phyloP scores from a whole-genome alignment of 169 alveolate genomes.

The Cyclospora cayetanensis region DNA sequence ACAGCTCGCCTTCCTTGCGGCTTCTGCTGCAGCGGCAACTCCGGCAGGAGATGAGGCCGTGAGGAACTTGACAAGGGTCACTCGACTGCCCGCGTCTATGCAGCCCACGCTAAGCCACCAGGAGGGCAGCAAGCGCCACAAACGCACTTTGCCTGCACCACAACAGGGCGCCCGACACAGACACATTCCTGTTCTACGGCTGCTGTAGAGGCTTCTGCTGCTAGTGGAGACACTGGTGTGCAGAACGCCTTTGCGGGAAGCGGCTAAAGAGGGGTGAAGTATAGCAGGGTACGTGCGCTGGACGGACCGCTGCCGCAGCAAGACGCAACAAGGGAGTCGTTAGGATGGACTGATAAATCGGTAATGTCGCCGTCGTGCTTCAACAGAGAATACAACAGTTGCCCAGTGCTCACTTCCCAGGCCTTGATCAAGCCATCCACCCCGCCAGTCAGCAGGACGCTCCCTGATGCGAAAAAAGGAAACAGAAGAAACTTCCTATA shows the following conservation, averaged over 20 bases:
- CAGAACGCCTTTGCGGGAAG: too few relatives aligned
- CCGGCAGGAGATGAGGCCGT: background rate
- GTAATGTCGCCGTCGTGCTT: constrained; percentile 83
- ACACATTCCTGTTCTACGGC: too few relatives aligned
- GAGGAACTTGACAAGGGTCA: constrained; percentile 39
- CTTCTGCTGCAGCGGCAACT: background rate
- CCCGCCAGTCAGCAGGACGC: constrained; percentile 85
- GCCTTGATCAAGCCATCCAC: constrained; percentile 84
- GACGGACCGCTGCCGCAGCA: constrained; percentile 81
- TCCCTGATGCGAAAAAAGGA: constrained; percentile 79
- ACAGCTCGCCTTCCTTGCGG: background rate
- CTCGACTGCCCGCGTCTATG: background rate
- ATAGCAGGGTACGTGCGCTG: background rate
- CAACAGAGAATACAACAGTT: constrained; percentile 77
- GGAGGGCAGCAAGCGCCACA: constrained; percentile 55
- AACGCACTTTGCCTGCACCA: constrained; percentile 41
- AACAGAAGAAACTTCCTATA: too few relatives aligned
- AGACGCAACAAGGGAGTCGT: constrained; percentile 80
- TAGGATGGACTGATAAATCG: constrained; percentile 79
- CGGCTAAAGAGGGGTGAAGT: too few relatives aligned
- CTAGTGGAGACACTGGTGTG: background rate
- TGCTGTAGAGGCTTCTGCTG: background rate
- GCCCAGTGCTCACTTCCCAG: constrained; percentile 82
- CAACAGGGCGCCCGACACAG: background rate
- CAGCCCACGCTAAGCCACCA: constrained; percentile 44